A percentile compares a stretch with the other conserved stretches of the same genome.
Evolutionary conservation across 2,329 filamentous ascomycete species (phyloP).

Genomic region (Ophiostoma angusticollis): DNA sequence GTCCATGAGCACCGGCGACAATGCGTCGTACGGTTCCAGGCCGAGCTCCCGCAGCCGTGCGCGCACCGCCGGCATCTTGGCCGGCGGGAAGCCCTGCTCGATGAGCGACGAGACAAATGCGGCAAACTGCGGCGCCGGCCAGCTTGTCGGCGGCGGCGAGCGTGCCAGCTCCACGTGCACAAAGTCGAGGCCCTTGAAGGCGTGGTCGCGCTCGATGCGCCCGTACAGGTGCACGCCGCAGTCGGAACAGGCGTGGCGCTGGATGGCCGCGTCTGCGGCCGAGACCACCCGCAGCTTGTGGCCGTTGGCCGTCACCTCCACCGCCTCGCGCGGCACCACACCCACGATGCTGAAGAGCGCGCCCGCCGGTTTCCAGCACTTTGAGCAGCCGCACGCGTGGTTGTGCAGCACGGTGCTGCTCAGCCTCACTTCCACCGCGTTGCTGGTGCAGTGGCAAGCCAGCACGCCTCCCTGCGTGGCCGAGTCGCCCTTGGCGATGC

Average conservation of each 20-base stretch:
- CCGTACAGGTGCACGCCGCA: slow-evolving; percentile 52
- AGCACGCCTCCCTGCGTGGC: slow-evolving; percentile 48
- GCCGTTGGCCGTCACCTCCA: slow-evolving; percentile 43
- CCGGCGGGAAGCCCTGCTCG: slow-evolving; percentile 50
- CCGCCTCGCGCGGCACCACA: slow-evolving; percentile 42
- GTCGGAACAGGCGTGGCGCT: slow-evolving; percentile 45
- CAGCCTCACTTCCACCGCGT: slow-evolving; percentile 46
- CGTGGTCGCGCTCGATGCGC: slow-evolving; percentile 49
- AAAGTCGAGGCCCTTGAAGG: slow-evolving; percentile 58
- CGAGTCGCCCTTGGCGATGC: slow-evolving; percentile 40
- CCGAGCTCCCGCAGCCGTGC: slow-evolving; percentile 38
- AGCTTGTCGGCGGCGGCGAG: slow-evolving; percentile 38
- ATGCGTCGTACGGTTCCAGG: slow-evolving; percentile 48
- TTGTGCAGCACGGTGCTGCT: slow-evolving; percentile 50
- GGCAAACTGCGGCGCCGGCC: slow-evolving; percentile 60
- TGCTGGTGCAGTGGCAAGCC: slow-evolving; percentile 43
- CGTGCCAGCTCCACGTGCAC: slow-evolving; percentile 53
- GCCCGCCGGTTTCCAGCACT: slow-evolving; percentile 57
- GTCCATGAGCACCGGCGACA: slow-evolving; percentile 53
- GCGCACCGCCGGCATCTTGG: slow-evolving; percentile 41
- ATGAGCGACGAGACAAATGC: slow-evolving; percentile 56
- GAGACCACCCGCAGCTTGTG: slow-evolving; percentile 44
- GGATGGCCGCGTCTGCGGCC: slow-evolving; percentile 45
- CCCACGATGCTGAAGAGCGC: slow-evolving; percentile 52
- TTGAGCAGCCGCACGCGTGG: slow-evolving; percentile 59